Percentiles rank a stretch among this genome's conserved stretches.
These are phyloP conservation scores for Xylaria sp. DNA, from an alignment of 2,329 filamentous ascomycete genomes.

Conservation along the genomic window DNA sequence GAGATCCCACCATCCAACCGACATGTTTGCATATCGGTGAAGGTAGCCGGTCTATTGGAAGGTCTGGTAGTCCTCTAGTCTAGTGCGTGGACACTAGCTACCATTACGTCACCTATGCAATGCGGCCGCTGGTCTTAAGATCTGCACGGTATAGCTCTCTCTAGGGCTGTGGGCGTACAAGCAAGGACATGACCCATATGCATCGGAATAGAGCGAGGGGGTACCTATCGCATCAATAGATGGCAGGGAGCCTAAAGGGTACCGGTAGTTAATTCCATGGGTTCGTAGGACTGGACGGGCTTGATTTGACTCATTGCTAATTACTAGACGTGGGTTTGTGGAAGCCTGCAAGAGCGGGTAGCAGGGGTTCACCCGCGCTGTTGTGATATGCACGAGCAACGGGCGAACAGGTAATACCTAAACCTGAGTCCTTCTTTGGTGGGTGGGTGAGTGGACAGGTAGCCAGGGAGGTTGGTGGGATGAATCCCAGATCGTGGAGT, in stretches of 20 bases:
- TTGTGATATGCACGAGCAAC: conserved; percentile 48
- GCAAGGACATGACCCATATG: conserved; percentile 29
- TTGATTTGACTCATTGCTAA: conserved; percentile 27
- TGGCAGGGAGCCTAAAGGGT: conserved; percentile 20
- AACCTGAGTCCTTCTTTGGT: conserved; percentile 32
- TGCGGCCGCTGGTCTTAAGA: conserved; percentile 26
- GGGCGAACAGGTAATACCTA: conserved; percentile 42
- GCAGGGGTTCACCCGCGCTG: conserved; percentile 50
- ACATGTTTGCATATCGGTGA: conserved; percentile 24
- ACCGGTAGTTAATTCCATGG: conserved; percentile 20
- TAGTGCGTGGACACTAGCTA: conserved; percentile 27
- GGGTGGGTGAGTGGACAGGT: conserved; percentile 1
- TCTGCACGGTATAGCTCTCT: conserved; percentile 27
- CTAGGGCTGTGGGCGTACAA: conserved; percentile 25
- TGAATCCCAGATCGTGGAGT: conserved; percentile 48
- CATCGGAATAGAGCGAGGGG: conserved; percentile 36
- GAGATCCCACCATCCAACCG: conserved; percentile 33
- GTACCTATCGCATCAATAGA: conserved; percentile 24
- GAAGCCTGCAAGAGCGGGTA: conserved; percentile 56
- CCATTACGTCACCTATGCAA: conserved; percentile 40
- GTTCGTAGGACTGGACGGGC: conserved; percentile 21
- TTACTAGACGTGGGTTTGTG: conserved; percentile 37
- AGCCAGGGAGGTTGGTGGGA: conserved; percentile 36
- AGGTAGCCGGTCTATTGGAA: conserved; percentile 8
- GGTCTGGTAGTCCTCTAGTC: conserved; percentile 25